phyloP scores from a whole-genome alignment of 116 monocot genomes.

The Posidonia oceanica region DNA sequence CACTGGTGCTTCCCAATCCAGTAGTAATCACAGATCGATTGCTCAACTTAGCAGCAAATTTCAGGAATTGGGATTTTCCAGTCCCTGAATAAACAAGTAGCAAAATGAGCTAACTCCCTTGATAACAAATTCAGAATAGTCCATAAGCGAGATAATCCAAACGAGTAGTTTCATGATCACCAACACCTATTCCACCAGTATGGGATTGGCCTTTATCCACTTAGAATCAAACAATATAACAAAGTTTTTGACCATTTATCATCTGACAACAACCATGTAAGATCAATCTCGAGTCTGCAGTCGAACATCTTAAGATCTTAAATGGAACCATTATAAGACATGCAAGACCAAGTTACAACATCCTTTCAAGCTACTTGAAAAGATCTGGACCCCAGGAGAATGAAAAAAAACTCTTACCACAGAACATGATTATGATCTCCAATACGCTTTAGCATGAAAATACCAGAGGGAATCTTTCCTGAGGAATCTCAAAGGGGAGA shows the following conservation, averaged over 20 bases:
- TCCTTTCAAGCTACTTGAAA: too few species aligned
- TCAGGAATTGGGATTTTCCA: constrained; percentile 94
- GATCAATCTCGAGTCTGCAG: background rate
- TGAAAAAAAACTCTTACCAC: too few species aligned
- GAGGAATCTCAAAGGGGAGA: too few species aligned
- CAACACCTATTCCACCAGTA: too few species aligned
- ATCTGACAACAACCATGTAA: background rate
- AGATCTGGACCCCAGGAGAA: too few species aligned
- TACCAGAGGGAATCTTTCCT: too few species aligned
- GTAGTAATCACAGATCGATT: constrained; percentile 93
- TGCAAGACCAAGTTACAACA: too few species aligned
- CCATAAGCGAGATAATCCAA: background rate
- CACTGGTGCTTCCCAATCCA: constrained; percentile 98
- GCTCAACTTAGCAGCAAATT: constrained; percentile 95
- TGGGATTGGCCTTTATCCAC: background rate
- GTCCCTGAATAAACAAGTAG: constrained; percentile 46
- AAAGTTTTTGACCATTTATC: background rate
- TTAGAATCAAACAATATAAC: background rate
- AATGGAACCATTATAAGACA: too few species aligned
- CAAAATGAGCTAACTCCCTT: background rate
- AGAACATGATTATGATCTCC: too few species aligned
- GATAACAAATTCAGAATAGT: background rate
- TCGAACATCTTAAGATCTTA: too few species aligned
- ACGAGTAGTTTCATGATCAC: too few species aligned
- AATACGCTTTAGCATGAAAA: too few species aligned